These are phyloP conservation scores for Bidens hawaiensis DNA, from an alignment of 140 eudicot species.

Conservation along the genomic window DNA sequence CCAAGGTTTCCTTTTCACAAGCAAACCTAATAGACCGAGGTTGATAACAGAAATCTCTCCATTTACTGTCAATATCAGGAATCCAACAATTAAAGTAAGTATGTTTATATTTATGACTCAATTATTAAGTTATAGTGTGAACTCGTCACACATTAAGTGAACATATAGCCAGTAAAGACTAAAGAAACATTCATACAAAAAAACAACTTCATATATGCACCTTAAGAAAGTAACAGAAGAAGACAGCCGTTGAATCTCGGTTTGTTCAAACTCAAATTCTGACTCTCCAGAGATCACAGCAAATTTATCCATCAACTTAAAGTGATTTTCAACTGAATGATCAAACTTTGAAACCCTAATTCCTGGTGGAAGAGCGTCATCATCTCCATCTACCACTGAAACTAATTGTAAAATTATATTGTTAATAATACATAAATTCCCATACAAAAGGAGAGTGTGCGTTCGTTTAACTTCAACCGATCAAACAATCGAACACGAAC, in stretches of 20 bases:
- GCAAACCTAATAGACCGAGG: constrained; percentile 66
- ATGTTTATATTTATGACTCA: not conserved
- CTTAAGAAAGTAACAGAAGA: constrained; percentile 65
- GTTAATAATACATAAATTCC: not conserved
- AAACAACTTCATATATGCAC: constrained; percentile 21
- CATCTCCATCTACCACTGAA: constrained; percentile 2
- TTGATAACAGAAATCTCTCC: constrained; percentile 68
- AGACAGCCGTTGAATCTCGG: constrained; percentile 55
- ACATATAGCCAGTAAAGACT: not conserved
- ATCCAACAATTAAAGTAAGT: not conserved
- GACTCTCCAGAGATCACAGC: constrained; percentile 47
- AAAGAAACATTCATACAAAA: not conserved
- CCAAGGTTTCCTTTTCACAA: constrained; percentile 32
- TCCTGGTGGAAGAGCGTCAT: constrained; percentile 18
- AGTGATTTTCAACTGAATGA: constrained; percentile 65
- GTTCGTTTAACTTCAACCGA: too few species aligned
- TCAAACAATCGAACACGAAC: too few species aligned
- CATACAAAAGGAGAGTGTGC: too few species aligned
- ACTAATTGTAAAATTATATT: constrained; percentile 12
- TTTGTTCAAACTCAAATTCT: constrained; percentile 26
- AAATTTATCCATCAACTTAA: constrained; percentile 46
- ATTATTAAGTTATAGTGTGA: not conserved
- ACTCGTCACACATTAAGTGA: not conserved
- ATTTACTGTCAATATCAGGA: constrained; percentile 44
- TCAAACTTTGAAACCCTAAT: constrained; percentile 51